Conservation (phyloP, 1,284 basidiomycete species). For the Flammula alnicola region DNA sequence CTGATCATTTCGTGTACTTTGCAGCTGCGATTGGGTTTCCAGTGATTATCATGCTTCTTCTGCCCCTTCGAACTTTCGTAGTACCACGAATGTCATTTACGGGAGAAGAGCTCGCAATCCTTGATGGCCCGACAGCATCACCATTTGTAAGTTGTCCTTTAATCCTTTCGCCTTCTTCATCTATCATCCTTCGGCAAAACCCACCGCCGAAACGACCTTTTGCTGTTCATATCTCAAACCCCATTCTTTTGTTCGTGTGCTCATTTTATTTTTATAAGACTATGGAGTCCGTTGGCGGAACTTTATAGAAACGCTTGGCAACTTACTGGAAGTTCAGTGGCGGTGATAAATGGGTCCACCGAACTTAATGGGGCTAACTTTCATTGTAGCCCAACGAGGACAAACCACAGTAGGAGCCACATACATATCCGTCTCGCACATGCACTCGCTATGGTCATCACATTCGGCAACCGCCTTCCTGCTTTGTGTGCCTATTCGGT, state of each 20-base stretch:
- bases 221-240: too few species aligned
- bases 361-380: background rate
- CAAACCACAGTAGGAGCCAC: too few species aligned
- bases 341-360: background rate
- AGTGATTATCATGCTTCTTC: constrained; percentile 84
- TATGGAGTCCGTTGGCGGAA: constrained; percentile 62
- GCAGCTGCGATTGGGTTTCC: constrained; percentile 91
- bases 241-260: constrained; percentile 1
- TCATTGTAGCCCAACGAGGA: too few species aligned
- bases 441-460: background rate
- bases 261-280: constrained; percentile 41
- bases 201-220: too few species aligned
- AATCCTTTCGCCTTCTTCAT: background rate
- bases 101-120: constrained; percentile 76
- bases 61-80: constrained; percentile 80
- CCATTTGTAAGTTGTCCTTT: constrained; percentile 64
- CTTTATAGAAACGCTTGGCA: constrained; percentile 28
- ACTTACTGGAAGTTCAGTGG: background rate
- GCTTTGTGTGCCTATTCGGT: too few species aligned
- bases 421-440: too few species aligned
- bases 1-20: constrained; percentile 12
- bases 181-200: background rate
- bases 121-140: constrained; percentile 89
- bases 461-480: background rate
- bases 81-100: constrained; percentile 85